Percentiles rank a stretch among this genome's conserved stretches.
These are phyloP conservation scores for Zymoseptoria passerinii DNA, from an alignment of 2,329 filamentous ascomycete species.

Conservation along the genomic window DNA sequence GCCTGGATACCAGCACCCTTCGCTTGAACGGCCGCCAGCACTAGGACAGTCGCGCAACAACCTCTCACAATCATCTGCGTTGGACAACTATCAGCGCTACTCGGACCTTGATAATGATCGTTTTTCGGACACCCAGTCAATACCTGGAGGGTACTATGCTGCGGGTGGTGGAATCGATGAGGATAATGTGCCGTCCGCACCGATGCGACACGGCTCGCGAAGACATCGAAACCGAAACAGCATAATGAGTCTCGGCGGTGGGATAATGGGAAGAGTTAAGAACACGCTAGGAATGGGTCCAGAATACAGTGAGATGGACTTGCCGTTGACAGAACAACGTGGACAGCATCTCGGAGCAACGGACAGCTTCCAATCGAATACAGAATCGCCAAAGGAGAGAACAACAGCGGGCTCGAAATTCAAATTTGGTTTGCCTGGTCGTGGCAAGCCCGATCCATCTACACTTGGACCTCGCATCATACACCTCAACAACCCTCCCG, in stretches of 20 bases:
- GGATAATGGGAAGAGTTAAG: constrained; percentile 78
- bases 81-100: constrained; percentile 86
- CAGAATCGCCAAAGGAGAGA: constrained; percentile 24
- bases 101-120: constrained; percentile 81
- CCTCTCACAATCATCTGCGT: constrained; percentile 69
- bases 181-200: constrained; percentile 41
- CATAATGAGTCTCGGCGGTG: constrained; percentile 77
- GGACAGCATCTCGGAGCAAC: constrained; percentile 25
- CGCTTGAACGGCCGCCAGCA: constrained; percentile 31
- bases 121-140: constrained; percentile 51
- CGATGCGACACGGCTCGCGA: constrained; percentile 43
- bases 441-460: constrained; percentile 68
- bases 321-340: constrained; percentile 77
- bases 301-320: constrained; percentile 94
- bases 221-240: constrained; percentile 64
- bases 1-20: constrained; percentile 33
- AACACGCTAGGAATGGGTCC: constrained; percentile 80
- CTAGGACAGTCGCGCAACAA: constrained; percentile 31
- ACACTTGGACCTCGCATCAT: constrained; percentile 88
- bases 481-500: constrained; percentile 90
- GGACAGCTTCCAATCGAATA: constrained; percentile 11
- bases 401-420: constrained; percentile 67
- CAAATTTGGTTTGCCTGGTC: constrained; percentile 78
- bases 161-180: constrained; percentile 54
- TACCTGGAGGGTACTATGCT: constrained; percentile 59